Percentiles rank a stretch among this genome's conserved stretches.
These are phyloP conservation scores for Picea sitchensis DNA, from an alignment of 75 land plant species.

Conservation along the genomic window DNA sequence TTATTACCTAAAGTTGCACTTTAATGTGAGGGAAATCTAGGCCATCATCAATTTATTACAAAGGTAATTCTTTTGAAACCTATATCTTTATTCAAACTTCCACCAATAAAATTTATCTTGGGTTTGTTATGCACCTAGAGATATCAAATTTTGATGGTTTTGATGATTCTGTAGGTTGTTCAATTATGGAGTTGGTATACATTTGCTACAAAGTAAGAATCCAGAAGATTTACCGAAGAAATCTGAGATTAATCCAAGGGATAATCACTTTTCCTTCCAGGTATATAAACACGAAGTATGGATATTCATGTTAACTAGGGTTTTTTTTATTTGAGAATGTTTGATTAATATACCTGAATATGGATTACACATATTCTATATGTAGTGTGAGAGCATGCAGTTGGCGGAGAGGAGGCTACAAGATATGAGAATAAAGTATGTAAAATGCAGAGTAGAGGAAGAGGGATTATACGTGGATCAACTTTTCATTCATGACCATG, in stretches of 20 bases:
- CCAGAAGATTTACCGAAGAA: conserved; percentile 29
- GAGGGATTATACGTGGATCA: conserved; percentile 22
- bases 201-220: conserved; percentile 51
- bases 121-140: too few relatives aligned
- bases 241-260: conserved; percentile 63
- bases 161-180: conserved; percentile 39
- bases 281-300: background rate
- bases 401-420: conserved; percentile 6
- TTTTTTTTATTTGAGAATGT: background rate
- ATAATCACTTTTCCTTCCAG: conserved; percentile 80
- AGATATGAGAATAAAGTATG: conserved; percentile 17
- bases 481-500: conserved; percentile 32
- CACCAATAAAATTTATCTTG: too few relatives aligned
- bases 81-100: too few relatives aligned
- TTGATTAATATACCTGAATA: too few relatives aligned
- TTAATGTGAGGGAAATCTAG: too few relatives aligned
- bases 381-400: conserved; percentile 1
- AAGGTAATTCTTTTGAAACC: too few relatives aligned
- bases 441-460: conserved; percentile 13
- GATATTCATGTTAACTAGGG: background rate
- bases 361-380: background rate
- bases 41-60: too few relatives aligned
- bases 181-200: conserved; percentile 75
- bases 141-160: too few relatives aligned
- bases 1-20: too few relatives aligned